Evolutionary conservation across 2,329 filamentous ascomycete genomes (phyloP).

Genomic region (Colletotrichum lindemuthianum): DNA sequence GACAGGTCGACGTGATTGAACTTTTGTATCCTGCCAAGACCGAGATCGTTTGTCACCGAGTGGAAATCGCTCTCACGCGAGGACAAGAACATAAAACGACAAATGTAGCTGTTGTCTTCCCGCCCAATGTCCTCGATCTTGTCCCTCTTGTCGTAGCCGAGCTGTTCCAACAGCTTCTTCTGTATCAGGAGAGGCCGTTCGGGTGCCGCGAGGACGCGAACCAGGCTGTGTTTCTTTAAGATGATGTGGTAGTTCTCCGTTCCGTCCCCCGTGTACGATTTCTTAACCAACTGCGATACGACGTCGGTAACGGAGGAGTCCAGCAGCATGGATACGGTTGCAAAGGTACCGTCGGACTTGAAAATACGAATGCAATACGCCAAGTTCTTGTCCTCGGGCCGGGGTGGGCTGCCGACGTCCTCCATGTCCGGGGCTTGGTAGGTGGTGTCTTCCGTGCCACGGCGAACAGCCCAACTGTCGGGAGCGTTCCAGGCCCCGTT

Average conservation of each 20-base stretch:
- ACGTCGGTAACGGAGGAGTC: conserved; percentile 89
- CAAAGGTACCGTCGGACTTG: conserved; percentile 91
- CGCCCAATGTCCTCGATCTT: conserved; percentile 91
- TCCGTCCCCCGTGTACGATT: conserved; percentile 90
- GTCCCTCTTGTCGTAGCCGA: conserved; percentile 88
- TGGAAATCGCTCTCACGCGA: conserved; percentile 86
- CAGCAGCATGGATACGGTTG: conserved; percentile 85
- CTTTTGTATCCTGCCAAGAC: conserved; percentile 84
- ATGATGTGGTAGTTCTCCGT: conserved; percentile 96
- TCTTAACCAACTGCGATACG: conserved; percentile 90
- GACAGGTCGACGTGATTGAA: conserved; percentile 94
- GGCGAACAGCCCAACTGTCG: conserved; percentile 94
- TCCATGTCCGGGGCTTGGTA: conserved; percentile 69
- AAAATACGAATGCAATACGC: conserved; percentile 96
- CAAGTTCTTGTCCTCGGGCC: conserved; percentile 77
- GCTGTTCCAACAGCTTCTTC: conserved; percentile 88
- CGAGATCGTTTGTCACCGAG: conserved; percentile 74
- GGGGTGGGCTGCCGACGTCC: conserved; percentile 72
- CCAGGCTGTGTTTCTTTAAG: conserved; percentile 90
- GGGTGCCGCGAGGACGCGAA: conserved; percentile 78
- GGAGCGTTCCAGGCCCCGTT: conserved; percentile 87
- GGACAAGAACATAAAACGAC: conserved; percentile 93
- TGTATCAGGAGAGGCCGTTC: conserved; percentile 92
- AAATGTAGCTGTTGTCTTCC: conserved; percentile 97
- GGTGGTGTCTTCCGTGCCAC: conserved; percentile 73